Base-by-base conservation (phyloP, 148 eudicot genomes). In the Fagopyrum esculentum region DNA sequence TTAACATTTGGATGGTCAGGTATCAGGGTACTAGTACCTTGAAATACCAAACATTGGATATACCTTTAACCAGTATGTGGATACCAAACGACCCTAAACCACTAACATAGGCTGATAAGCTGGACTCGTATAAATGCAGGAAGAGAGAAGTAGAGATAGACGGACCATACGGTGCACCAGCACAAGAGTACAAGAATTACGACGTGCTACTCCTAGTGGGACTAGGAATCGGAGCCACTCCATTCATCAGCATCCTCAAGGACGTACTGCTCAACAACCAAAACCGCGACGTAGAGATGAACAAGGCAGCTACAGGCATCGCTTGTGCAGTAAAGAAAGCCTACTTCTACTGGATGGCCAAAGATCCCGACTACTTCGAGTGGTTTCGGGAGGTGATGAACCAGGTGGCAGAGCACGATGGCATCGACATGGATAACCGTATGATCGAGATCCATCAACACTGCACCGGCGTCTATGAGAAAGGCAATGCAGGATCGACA, bases 131-230 rank as follows among this genome's bases (percentile, higher is more conserved):
- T n/a, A 30, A 30, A 30, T 15, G 59, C 47, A 70, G 89, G 78
- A 79, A 82, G 76, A 85, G 87, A 3, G 84, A 64, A 81, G 74
- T 88, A 40, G 45, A 76, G 52, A 80, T 87, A 7, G 86, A 83
- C 0, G 90, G 90, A 30, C 88, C 90, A 6, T 87, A 85, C 51
- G 86, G 88, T 44, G 90, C 90, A 57, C 90, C 90, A 13, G 90
- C 90, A 0, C 90, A 87, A 26, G 88, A 85, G 81, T 87, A 87
- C 83, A 87, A 83, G 77, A 76, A 85, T 47, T 88, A 83, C 69
- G 86, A 86, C 35, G 84, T 85, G 22, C 82, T 86, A 22, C 72
- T 88, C 74, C 86, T 87, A 0, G 85, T 88, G 7, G 89, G 91
- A 40, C 86, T 86, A 4, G 91, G 91, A 0, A 88, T 88, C 0